Conservation (phyloP, 2,329 filamentous ascomycete genomes). For the Neoarthrinium moseri region DNA sequence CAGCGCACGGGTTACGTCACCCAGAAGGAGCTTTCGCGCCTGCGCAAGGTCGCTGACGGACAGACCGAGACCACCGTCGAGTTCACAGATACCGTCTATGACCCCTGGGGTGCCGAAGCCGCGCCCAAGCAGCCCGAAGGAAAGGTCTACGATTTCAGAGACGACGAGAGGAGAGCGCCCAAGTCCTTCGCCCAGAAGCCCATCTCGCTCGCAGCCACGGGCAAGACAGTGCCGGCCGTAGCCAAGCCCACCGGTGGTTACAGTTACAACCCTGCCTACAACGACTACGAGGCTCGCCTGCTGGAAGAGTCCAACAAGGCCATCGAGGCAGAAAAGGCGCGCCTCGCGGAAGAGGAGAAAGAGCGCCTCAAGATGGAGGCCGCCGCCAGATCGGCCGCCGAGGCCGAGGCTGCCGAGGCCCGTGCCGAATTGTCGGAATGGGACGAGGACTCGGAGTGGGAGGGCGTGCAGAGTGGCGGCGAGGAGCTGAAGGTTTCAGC, state of each 20-base stretch:
- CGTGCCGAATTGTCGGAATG: conserved; percentile 65
- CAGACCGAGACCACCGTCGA: conserved; percentile 55
- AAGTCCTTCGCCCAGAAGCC: conserved; percentile 73
- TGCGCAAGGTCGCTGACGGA: conserved; percentile 78
- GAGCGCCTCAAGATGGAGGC: conserved; percentile 68
- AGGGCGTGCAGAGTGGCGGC: conserved; percentile 79
- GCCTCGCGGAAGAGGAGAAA: conserved; percentile 64
- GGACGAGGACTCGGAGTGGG: conserved; percentile 91
- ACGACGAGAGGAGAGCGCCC: conserved; percentile 66
- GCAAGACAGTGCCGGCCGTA: conserved; percentile 77
- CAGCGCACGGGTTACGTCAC: conserved; percentile 77
- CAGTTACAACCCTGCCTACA: conserved; percentile 89
- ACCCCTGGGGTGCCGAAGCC: conserved; percentile 68
- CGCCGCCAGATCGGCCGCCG: conserved; percentile 66
- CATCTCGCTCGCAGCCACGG: conserved; percentile 77
- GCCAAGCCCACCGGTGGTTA: conserved; percentile 76
- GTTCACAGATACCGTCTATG: conserved; percentile 65
- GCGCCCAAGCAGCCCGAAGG: conserved; percentile 27
- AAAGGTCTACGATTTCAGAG: conserved; percentile 33
- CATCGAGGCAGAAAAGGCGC: conserved; percentile 74
- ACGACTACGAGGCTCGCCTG: conserved; percentile 79
- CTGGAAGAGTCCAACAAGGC: conserved; percentile 75
- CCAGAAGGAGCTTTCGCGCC: conserved; percentile 75
- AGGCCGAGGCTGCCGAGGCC: conserved; percentile 71
- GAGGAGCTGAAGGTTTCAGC: conserved; percentile 64